phyloP scores from a whole-genome alignment of 2,329 filamentous ascomycete species.

The Coleophoma eucalyptorum region DNA sequence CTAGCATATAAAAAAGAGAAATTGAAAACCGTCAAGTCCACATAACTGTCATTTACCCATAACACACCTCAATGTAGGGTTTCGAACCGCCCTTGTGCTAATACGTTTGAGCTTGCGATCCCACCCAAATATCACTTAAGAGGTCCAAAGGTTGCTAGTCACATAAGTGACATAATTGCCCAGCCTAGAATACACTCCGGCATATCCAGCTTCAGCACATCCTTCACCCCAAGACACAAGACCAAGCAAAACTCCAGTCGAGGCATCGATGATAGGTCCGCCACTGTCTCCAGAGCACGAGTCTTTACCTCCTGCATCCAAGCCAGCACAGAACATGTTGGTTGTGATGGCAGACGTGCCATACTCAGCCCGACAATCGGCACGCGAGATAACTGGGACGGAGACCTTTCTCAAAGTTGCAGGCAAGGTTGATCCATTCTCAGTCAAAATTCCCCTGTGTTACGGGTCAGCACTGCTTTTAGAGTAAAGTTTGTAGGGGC shows the following conservation, averaged over 20 bases:
- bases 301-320: constrained; percentile 15
- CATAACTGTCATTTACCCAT: no score
- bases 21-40: no score
- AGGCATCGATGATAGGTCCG: constrained; percentile 16
- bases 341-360: constrained; percentile 9
- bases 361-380: constrained; percentile 10
- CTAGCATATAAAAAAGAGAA: no score
- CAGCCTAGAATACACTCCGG: constrained; percentile 14
- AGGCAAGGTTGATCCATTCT: constrained; percentile 6
- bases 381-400: constrained; percentile 14
- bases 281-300: constrained; percentile 16
- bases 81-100: no score
- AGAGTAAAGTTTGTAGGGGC: not conserved
- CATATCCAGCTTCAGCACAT: constrained; percentile 12
- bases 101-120: no score
- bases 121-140: not conserved
- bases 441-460: constrained; percentile 3
- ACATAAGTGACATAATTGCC: constrained; percentile 10
- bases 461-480: not conserved
- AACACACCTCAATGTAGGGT: no score
- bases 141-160: not conserved
- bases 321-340: constrained; percentile 17
- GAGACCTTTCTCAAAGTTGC: constrained; percentile 12
- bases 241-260: constrained; percentile 12
- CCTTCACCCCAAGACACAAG: constrained; percentile 15